These are phyloP conservation scores for Phytophthora pluvialis DNA, from an alignment of 352 stramenopile species.

Conservation along the genomic window DNA sequence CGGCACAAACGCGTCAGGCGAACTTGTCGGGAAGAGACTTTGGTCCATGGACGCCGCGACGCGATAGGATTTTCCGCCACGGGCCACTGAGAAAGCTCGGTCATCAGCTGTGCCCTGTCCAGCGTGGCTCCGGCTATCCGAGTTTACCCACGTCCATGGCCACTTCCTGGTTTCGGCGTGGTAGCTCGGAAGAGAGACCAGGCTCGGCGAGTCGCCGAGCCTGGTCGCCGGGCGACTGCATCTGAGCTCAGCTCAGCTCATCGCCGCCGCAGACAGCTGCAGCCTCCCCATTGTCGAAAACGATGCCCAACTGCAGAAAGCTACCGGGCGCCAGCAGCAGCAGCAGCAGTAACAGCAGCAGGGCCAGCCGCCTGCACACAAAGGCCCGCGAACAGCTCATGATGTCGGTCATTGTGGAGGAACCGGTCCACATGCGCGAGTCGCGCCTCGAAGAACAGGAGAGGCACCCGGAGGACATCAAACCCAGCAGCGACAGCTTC, in stretches of 20 bases:
- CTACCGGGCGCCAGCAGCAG: conserved; percentile 6
- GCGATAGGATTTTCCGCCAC: conserved; percentile 9
- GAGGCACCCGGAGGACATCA: conserved; percentile 31
- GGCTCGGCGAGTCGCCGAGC: too few species aligned
- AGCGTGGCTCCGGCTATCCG: conserved; percentile 24
- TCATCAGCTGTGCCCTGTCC: conserved; percentile 5
- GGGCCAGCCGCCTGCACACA: conserved; percentile 13
- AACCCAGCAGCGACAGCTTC: conserved; percentile 18
- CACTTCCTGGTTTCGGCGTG: conserved; percentile 32
- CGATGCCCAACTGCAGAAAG: conserved; percentile 39
- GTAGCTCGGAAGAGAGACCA: conserved; percentile 22
- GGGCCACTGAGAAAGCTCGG: conserved; percentile 19
- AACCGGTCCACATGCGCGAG: conserved; percentile 33
- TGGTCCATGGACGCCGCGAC: conserved; percentile 7
- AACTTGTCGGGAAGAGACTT: conserved; percentile 9
- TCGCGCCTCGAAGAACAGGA: conserved; percentile 29
- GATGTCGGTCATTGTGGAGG: conserved; percentile 43
- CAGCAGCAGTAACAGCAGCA: conserved; percentile 8
- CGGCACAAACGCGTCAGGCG: conserved; percentile 19
- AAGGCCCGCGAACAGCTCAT: conserved; percentile 15
- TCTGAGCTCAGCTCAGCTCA: conserved; percentile 11
- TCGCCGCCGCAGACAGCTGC: not conserved
- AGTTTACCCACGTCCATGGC: conserved; percentile 25
- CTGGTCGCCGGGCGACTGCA: too few species aligned
- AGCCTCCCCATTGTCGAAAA: conserved; percentile 28